Percentiles rank a stretch among this genome's conserved stretches.
Evolutionary conservation across 2,329 filamentous ascomycete species (phyloP).

Genomic region (Knoxdaviesia proteae): DNA sequence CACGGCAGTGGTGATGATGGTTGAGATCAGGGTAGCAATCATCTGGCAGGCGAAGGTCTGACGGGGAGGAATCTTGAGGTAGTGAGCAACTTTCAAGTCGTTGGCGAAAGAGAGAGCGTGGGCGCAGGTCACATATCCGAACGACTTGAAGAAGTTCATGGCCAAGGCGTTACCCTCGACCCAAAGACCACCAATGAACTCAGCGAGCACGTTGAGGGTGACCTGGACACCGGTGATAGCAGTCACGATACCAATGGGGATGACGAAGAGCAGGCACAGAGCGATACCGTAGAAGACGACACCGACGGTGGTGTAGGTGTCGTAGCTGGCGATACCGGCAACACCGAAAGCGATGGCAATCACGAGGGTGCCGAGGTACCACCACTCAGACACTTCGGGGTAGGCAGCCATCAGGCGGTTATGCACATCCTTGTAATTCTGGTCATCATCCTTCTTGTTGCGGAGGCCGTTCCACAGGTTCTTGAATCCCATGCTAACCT

Average conservation of each 20-base stretch:
- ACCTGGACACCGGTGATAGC: constrained; percentile 31
- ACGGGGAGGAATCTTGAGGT: constrained; percentile 39
- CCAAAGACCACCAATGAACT: constrained; percentile 30
- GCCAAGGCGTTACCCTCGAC: constrained; percentile 27
- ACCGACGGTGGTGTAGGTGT: constrained; percentile 27
- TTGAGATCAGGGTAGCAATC: constrained; percentile 31
- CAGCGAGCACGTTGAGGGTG: constrained; percentile 29
- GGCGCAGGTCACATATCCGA: constrained; percentile 26
- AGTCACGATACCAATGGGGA: constrained; percentile 30
- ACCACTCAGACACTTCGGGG: constrained; percentile 30
- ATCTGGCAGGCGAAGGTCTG: constrained; percentile 39
- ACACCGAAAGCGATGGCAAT: constrained; percentile 23
- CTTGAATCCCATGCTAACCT: constrained; percentile 27
- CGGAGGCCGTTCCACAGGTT: constrained; percentile 23
- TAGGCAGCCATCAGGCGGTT: constrained; percentile 26
- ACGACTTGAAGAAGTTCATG: constrained; percentile 34
- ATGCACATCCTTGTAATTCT: constrained; percentile 23
- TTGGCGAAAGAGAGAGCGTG: constrained; percentile 29
- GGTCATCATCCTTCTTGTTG: constrained; percentile 16
- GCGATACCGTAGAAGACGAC: constrained; percentile 29
- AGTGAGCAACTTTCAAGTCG: constrained; percentile 28
- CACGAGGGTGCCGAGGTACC: constrained; percentile 23
- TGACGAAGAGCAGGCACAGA: constrained; percentile 27
- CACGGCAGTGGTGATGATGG: constrained; percentile 27
- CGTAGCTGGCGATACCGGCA: constrained; percentile 24